Conservation (phyloP, 1,284 basidiomycete species). For the Puccinia novopanici region DNA sequence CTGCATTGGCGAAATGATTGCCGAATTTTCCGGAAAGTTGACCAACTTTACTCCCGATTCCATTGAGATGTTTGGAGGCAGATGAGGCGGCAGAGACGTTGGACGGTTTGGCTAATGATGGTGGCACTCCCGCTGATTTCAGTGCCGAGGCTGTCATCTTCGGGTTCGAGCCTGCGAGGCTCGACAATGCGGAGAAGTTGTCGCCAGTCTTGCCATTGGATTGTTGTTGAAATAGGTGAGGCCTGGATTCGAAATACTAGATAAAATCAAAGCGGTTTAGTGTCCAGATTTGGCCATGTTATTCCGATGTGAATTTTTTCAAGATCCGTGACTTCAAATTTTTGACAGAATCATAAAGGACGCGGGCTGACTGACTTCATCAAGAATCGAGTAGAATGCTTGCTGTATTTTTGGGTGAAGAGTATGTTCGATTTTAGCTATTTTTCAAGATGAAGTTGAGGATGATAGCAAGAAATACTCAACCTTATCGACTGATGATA, state of each 20-base stretch:
- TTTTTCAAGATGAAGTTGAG: neutral
- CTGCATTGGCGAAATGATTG: constrained; percentile 21
- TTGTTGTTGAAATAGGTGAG: constrained; percentile 42
- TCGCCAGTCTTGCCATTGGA: constrained; percentile 5
- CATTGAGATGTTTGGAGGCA: constrained; percentile 36
- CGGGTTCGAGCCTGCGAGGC: constrained; percentile 32
- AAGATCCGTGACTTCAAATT: too few species aligned
- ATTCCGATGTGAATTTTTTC: too few species aligned
- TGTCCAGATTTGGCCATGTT: neutral
- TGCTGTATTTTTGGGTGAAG: constrained; percentile 10
- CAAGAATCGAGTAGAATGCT: constrained; percentile 50
- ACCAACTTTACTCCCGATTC: constrained; percentile 34
- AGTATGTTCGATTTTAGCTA: neutral
- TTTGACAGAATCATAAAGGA: neutral
- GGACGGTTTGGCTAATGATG: constrained; percentile 33
- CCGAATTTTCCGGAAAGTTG: constrained; percentile 47
- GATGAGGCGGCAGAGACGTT: constrained; percentile 38
- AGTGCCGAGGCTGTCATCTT: constrained; percentile 41
- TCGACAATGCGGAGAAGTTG: constrained; percentile 16
- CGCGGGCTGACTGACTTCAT: constrained; percentile 29
- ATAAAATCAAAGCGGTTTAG: neutral
- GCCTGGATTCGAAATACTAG: constrained; percentile 45
- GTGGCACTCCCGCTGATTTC: constrained; percentile 35
- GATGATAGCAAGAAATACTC: neutral
- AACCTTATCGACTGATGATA: constrained; percentile 44